Evolutionary conservation across 805 yeast genomes (phyloP).

Genomic region (Yamadazyma laniorum): DNA sequence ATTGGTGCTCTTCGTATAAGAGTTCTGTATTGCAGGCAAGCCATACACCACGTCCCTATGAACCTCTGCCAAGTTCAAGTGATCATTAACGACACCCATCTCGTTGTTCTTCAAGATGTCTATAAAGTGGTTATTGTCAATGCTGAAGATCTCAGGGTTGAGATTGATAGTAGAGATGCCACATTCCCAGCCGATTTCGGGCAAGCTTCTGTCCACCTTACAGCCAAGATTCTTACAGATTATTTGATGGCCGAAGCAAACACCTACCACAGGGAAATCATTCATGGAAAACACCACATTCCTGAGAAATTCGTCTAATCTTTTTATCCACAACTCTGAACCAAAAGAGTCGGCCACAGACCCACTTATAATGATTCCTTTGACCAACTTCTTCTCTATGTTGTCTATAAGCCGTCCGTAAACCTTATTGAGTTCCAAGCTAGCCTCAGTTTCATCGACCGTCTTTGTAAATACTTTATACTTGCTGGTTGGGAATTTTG

Average conservation of each 20-base stretch:
- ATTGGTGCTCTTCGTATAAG: constrained; percentile 18
- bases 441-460: constrained; percentile 14
- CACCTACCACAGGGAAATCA: constrained; percentile 53
- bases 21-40: constrained; percentile 28
- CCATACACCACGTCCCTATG: constrained; percentile 41
- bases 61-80: constrained; percentile 35
- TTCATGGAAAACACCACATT: constrained; percentile 14
- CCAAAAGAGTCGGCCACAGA: constrained; percentile 49
- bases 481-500: constrained; percentile 23
- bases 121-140: constrained; percentile 11
- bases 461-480: constrained; percentile 36
- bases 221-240: constrained; percentile 66
- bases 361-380: constrained; percentile 52
- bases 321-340: constrained; percentile 40
- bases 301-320: constrained; percentile 35
- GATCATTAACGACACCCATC: constrained; percentile 16
- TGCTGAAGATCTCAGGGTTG: constrained; percentile 37
- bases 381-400: constrained; percentile 25
- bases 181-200: constrained; percentile 66
- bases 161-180: constrained; percentile 54
- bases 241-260: constrained; percentile 89
- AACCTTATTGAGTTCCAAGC: constrained; percentile 10
- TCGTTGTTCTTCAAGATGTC: constrained; percentile 10
- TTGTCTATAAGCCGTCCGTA: constrained; percentile 21
- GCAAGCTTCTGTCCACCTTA: constrained; percentile 49